Percentiles rank a stretch among this genome's conserved stretches.
These are phyloP conservation scores for Trapa incisa DNA, from an alignment of 345 rosid species.

Conservation along the genomic window DNA sequence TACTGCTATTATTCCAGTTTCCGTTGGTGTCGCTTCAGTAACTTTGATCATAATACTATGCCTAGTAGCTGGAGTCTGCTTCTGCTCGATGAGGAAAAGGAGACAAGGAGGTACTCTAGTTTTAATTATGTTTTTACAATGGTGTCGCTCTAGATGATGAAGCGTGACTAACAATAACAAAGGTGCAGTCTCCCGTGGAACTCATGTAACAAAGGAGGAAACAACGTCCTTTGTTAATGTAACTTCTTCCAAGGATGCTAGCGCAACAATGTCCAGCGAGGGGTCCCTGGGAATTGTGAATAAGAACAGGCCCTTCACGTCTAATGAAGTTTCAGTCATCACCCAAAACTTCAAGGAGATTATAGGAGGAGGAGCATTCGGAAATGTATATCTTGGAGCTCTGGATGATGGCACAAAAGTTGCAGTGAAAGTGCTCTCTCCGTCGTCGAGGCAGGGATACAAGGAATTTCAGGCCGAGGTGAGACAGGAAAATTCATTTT, in stretches of 20 bases:
- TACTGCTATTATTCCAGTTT: no score
- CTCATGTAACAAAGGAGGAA: no score
- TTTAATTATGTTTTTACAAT: no score
- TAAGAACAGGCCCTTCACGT: constrained; percentile 15
- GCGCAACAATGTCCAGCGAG: not conserved
- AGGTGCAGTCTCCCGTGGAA: no score
- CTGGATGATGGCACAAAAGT: constrained; percentile 11
- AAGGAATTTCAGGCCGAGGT: constrained; percentile 24
- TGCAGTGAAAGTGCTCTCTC: constrained; percentile 21
- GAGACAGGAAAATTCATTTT: not conserved
- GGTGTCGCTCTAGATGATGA: no score
- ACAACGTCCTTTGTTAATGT: no score
- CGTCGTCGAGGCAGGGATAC: constrained; percentile 13
- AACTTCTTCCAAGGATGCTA: not conserved
- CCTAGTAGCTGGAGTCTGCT: no score
- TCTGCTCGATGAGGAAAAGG: no score
- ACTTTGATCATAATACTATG: no score
- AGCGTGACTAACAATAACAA: not conserved
- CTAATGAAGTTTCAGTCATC: constrained; percentile 21
- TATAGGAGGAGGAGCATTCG: constrained; percentile 44
- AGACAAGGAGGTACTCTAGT: no score
- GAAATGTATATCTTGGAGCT: constrained; percentile 17
- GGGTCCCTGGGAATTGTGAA: not conserved
- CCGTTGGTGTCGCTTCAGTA: no score
- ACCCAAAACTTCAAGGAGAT: constrained; percentile 29